Evolutionary conservation across 257 asterid genomes (phyloP), one percentile per base, ranked within the genome.

Genomic region (Nicotiana obtusifolia): DNA sequence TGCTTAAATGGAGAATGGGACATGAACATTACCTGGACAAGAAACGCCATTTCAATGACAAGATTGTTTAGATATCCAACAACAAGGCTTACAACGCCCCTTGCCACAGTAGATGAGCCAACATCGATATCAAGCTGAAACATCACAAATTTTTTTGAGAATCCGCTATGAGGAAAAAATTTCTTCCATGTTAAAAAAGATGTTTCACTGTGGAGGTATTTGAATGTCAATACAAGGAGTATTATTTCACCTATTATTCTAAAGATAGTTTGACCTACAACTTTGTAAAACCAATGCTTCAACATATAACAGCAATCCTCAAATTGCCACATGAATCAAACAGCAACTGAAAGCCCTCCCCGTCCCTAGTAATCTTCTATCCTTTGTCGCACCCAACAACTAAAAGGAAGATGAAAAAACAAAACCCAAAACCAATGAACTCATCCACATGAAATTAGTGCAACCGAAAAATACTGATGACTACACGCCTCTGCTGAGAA

Each of bases 21-120:
- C 62, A 68, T 37, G 80, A 59, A 67, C 2, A 0, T 22, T 87
- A 93, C 99, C 98, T 95, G 99, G 87, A 95, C 87, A 31, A 95
- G 87, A 87, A 95, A 95, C 44, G 99, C 97, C 97, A 95, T 88
- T 85, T 93, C 98, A 83, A 95, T 89, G 44, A 95, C 96, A 81
- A 95, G 89, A 88, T 92, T 92, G 91, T 87, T 92, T 30, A 95
- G 95, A 89, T 91, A 95, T 60, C 99, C 98, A 61, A 95, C 95
- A 88, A 92, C 95, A 49, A 93, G 97, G 90, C 90, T 91, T 35
- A 93, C 94, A 11, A 95, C 97, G 1, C 98, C 96, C 86, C 97
- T 90, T 5, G 98, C 97, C 59, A 92, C 95, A 0, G 97, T 87
- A 28, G 99, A 95, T 31, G 99, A 95, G 78, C 99, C 98, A 69